A percentile compares a stretch with the other conserved stretches of the same genome.
phyloP scores from a whole-genome alignment of 2,329 filamentous ascomycete species.

The Chaetomium globosum region DNA sequence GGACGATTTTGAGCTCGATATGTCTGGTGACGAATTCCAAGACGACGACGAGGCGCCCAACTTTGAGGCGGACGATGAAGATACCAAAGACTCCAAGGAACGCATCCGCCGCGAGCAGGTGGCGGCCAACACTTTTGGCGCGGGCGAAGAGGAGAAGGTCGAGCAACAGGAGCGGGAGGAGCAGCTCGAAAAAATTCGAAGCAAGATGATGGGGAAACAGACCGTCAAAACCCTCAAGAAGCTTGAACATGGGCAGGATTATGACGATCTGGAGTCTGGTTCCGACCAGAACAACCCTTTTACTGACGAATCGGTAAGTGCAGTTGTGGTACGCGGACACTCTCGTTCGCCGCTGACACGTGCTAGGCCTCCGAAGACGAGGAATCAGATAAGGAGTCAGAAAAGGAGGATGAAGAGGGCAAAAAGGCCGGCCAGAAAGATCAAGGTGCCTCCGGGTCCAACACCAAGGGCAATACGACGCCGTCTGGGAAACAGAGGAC shows the following conservation, averaged over 20 bases:
- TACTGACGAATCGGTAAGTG: conserved; percentile 42
- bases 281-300: conserved; percentile 43
- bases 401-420: conserved; percentile 63
- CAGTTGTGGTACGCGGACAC: background rate
- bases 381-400: conserved; percentile 58
- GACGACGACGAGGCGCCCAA: conserved; percentile 82
- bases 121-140: conserved; percentile 80
- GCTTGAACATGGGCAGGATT: conserved; percentile 83
- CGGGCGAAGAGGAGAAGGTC: conserved; percentile 69
- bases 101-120: conserved; percentile 78
- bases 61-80: conserved; percentile 80
- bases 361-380: conserved; percentile 57
- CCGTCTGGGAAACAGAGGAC: conserved; percentile 53
- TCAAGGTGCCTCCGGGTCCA: conserved; percentile 55
- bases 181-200: conserved; percentile 67
- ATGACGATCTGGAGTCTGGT: conserved; percentile 69
- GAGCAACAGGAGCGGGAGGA: conserved; percentile 72
- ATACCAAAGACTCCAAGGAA: conserved; percentile 70
- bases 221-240: conserved; percentile 80
- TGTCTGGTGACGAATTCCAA: conserved; percentile 75
- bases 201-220: conserved; percentile 72
- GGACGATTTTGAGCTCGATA: conserved; percentile 71
- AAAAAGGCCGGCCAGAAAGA: conserved; percentile 58
- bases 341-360: conserved; percentile 21
- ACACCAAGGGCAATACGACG: conserved; percentile 68